A percentile compares a stretch with the other conserved stretches of the same genome.
Evolutionary conservation across 805 yeast species (phyloP).

Genomic region (Ogataea saltuana): DNA sequence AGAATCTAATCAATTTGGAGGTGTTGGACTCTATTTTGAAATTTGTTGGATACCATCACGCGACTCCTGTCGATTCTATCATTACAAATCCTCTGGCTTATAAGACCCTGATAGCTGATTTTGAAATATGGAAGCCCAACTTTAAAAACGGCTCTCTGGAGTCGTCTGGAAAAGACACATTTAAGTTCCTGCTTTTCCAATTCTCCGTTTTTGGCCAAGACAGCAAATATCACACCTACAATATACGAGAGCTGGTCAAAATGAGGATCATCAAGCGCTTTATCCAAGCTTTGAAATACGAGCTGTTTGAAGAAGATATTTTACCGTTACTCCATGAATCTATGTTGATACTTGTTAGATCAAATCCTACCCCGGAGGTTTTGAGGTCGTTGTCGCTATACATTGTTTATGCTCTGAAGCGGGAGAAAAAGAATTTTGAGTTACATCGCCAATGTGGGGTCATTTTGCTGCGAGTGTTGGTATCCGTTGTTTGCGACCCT

Average conservation of each 20-base stretch:
- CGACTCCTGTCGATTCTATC: slow-evolving; percentile 54
- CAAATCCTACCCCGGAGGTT: slow-evolving; percentile 55
- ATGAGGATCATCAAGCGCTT: slow-evolving; percentile 48
- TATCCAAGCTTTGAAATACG: slow-evolving; percentile 50
- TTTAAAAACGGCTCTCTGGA: slow-evolving; percentile 21
- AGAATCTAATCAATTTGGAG: slow-evolving; percentile 39
- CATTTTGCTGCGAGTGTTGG: slow-evolving; percentile 40
- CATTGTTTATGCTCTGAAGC: slow-evolving; percentile 49
- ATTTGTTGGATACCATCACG: slow-evolving; percentile 57
- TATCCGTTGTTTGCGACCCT: slow-evolving; percentile 44
- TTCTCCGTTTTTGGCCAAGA: slow-evolving; percentile 54
- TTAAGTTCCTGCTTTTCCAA: slow-evolving; percentile 57
- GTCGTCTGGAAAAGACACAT: slow-evolving; percentile 39
- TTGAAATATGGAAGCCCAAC: slow-evolving; percentile 54
- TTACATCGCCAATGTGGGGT: slow-evolving; percentile 34
- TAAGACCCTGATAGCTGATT: slow-evolving; percentile 57
- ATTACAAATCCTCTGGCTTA: slow-evolving; percentile 59
- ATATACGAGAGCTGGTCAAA: slow-evolving; percentile 51
- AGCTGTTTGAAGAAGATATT: slow-evolving; percentile 38
- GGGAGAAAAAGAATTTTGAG: slow-evolving; percentile 22
- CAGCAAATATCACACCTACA: slow-evolving; percentile 52
- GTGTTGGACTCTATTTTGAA: slow-evolving; percentile 50
- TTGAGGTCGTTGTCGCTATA: slow-evolving; percentile 54
- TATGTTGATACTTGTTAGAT: slow-evolving; percentile 41
- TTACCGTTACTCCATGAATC: slow-evolving; percentile 41